Conservation (phyloP, 768 basidiomycete genomes). For the Auriculariales sp. region DNA sequence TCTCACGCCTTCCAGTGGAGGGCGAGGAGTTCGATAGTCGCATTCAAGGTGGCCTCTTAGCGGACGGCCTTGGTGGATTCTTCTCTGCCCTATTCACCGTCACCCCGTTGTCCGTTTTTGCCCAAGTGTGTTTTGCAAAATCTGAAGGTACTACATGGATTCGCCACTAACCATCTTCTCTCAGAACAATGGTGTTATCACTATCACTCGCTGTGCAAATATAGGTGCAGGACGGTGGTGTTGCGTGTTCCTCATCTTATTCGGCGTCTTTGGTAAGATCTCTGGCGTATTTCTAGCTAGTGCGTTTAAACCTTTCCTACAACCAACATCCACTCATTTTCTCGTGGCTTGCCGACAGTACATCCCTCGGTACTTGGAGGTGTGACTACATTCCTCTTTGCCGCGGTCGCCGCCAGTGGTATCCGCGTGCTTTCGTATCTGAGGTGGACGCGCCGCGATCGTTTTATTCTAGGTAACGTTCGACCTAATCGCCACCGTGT, state of each 20-base stretch:
- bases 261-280: slow-evolving; percentile 68
- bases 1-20: slow-evolving; percentile 56
- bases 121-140: slow-evolving; percentile 26
- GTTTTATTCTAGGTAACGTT: slow-evolving; percentile 40
- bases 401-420: slow-evolving; percentile 57
- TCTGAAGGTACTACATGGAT: background rate
- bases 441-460: slow-evolving; percentile 45
- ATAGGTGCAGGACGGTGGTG: slow-evolving; percentile 67
- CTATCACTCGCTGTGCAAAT: slow-evolving; percentile 74
- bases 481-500: too few relatives aligned
- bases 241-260: slow-evolving; percentile 64
- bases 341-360: slow-evolving; percentile 23
- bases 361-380: slow-evolving; percentile 74
- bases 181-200: slow-evolving; percentile 71
- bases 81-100: slow-evolving; percentile 70
- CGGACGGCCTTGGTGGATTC: slow-evolving; percentile 72
- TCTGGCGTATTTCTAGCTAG: slow-evolving; percentile 74
- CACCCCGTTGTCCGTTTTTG: slow-evolving; percentile 66
- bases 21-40: slow-evolving; percentile 68
- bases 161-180: background rate
- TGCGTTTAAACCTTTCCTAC: slow-evolving; percentile 12
- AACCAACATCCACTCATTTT: background rate
- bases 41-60: slow-evolving; percentile 58
- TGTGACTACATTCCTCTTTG: slow-evolving; percentile 79
- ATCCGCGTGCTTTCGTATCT: slow-evolving; percentile 50